Evolutionary conservation across 352 stramenopile genomes (phyloP).

Genomic region (Pilasporangium apinafurcum): DNA sequence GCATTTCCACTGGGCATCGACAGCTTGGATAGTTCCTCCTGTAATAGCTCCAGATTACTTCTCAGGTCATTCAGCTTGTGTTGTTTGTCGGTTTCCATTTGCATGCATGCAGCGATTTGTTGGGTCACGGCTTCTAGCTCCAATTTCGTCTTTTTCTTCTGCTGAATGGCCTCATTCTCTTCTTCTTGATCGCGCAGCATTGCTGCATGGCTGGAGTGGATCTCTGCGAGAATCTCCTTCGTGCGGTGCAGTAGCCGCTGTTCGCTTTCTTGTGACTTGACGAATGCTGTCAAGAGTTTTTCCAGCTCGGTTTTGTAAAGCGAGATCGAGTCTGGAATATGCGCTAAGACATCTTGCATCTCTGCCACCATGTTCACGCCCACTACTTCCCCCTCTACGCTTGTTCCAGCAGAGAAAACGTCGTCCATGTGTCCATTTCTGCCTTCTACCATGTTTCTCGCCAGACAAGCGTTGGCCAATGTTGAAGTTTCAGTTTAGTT

Average conservation of each 20-base stretch:
- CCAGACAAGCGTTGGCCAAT: neutral
- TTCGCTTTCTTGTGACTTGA: conserved; percentile 82
- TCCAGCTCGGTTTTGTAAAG: conserved; percentile 78
- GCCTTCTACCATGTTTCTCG: no score
- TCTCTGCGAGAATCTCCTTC: conserved; percentile 70
- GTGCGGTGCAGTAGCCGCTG: conserved; percentile 58
- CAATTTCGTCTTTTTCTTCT: conserved; percentile 67
- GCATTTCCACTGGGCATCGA: conserved; percentile 21
- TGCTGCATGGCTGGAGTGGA: conserved; percentile 65
- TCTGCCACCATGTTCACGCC: conserved; percentile 20
- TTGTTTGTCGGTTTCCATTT: conserved; percentile 68
- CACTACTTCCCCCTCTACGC: neutral
- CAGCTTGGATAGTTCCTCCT: conserved; percentile 60
- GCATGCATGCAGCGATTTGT: conserved; percentile 48
- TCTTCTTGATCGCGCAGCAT: conserved; percentile 76
- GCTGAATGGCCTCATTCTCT: conserved; percentile 55
- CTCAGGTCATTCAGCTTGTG: conserved; percentile 64
- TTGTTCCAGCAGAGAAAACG: no score
- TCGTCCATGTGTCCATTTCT: no score
- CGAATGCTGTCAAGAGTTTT: conserved; percentile 61
- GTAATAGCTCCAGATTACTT: conserved; percentile 49
- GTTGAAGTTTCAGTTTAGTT: neutral
- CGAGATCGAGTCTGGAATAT: conserved; percentile 64
- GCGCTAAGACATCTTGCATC: conserved; percentile 61
- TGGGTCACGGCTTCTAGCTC: conserved; percentile 67